phyloP scores from a whole-genome alignment of 495 filamentous ascomycete species.

The Stereocaulon alpinum region DNA sequence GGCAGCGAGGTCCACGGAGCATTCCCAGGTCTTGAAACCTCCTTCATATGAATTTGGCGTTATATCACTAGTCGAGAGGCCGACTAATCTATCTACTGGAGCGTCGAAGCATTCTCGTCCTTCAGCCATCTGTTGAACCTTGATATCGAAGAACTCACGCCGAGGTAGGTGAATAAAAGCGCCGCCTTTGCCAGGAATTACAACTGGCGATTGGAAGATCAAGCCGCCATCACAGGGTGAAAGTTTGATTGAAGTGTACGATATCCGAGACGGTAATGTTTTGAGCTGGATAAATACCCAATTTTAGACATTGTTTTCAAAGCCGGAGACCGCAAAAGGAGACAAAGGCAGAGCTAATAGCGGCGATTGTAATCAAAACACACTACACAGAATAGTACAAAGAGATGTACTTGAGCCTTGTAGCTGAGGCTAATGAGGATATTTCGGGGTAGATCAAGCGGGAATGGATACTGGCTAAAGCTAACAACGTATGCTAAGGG shows the following conservation, averaged over 20 bases:
- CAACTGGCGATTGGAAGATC: constrained; percentile 26
- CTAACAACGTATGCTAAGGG: not conserved
- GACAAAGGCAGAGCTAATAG: not conserved
- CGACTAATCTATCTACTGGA: not conserved
- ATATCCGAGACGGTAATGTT: constrained; percentile 66
- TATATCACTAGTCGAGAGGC: constrained; percentile 51
- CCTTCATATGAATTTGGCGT: constrained; percentile 89
- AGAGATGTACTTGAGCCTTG: too few relatives aligned
- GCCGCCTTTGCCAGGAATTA: not conserved
- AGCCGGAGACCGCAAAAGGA: not conserved
- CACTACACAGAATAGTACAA: too few relatives aligned
- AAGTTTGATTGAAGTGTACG: constrained; percentile 54
- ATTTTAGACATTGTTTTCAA: not conserved
- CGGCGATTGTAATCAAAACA: too few relatives aligned
- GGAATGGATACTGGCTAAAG: not conserved
- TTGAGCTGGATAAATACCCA: constrained; percentile 37
- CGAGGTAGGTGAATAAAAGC: constrained; percentile 47
- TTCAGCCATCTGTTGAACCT: constrained; percentile 89
- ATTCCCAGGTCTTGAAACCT: constrained; percentile 99
- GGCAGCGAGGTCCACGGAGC: constrained; percentile 75
- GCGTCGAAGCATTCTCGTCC: constrained; percentile 39
- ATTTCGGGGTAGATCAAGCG: too few relatives aligned
- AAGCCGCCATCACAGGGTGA: constrained; percentile 36
- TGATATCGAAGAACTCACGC: constrained; percentile 86
- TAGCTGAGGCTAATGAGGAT: too few relatives aligned